Evolutionary conservation across 1,139 yeast species (phyloP), one percentile per base, ranked within the genome.

Genomic region (Pichia sp.): DNA sequence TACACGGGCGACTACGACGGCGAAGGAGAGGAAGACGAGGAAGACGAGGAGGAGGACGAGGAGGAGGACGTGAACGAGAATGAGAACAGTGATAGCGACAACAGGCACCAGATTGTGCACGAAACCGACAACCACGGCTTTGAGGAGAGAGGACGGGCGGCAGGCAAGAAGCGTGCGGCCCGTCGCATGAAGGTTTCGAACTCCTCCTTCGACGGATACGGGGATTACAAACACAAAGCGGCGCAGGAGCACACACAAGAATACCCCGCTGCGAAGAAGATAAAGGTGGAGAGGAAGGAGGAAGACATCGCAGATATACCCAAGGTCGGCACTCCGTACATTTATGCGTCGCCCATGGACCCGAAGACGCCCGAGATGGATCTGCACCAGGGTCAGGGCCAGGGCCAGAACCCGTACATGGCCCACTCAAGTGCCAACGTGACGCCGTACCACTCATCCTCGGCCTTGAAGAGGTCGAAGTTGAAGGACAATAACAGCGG

Each of bases 31-130:
- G 52, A 49, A 1, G 51, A 15, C 2, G 51, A 32, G 10, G 62
- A 60, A 19, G 64, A 62, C 4, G 58, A 61, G 46, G 70, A 67
- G 8, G 57, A 53, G 8, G 64, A 58, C 5, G 53, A 57, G 41
- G 61, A 59, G 29, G 36, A 10, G 26, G 49, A 38, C 4, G 49
- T 40, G 13, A 50, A 45, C 10, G 11, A 41, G 3, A 16, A 26
- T 5, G 19, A 19, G 34, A 43, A 45, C 43, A n/a, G 30, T 4
- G 40, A 19, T 19, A 19, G 23, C 23, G 23, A 19, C 23, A 19
- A 19, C 23, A 19, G 23, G 23, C 23, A 19, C 23, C 3, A 19
- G 23, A 19, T 19, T 3, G 23, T 19, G 23, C 23, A 19, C 23
- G 23, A 19, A 3, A 19, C 23, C 23, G 23, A 19, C 3, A 19